These are phyloP conservation scores for Alloteropsis semialata DNA, from an alignment of 176 grass and related monocot species.

Conservation along the genomic window DNA sequence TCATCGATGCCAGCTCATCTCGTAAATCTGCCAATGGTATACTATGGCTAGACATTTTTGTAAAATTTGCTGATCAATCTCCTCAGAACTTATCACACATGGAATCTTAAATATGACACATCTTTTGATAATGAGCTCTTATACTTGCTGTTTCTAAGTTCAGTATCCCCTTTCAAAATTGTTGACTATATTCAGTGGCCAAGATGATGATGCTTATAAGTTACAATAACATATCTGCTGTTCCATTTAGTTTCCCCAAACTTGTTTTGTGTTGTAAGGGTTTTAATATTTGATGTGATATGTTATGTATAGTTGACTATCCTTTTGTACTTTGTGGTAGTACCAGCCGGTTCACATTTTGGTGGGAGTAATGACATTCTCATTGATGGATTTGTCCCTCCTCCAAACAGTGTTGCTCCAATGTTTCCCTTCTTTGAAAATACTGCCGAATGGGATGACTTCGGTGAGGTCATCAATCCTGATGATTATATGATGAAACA, in stretches of 20 bases:
- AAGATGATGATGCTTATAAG: neutral
- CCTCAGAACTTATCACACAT: neutral
- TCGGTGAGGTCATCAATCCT: conserved; percentile 96
- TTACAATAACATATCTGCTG: neutral
- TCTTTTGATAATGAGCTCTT: conserved; percentile 4
- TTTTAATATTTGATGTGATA: conserved; percentile 8
- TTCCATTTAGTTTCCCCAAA: conserved; percentile 9
- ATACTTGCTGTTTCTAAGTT: neutral
- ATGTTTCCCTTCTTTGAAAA: conserved; percentile 98
- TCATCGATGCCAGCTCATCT: conserved; percentile 59
- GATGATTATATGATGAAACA: conserved; percentile 93
- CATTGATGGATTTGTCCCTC: conserved; percentile 95
- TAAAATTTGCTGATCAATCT: neutral
- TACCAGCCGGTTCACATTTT: conserved; percentile 47
- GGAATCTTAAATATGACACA: neutral
- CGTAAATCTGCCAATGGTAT: conserved; percentile 68
- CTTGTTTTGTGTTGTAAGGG: neutral
- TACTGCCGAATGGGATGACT: conserved; percentile 93
- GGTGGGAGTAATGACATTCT: conserved; percentile 67
- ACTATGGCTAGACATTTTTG: conserved; percentile 4
- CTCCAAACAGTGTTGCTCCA: conserved; percentile 68
- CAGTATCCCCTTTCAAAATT: neutral
- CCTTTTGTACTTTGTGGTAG: conserved; percentile 41
- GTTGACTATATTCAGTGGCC: conserved; percentile 1
- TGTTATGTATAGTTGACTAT: conserved; percentile 20